Evolutionary conservation across 148 eudicot species (phyloP).

Genomic region (Cornus kousa): DNA sequence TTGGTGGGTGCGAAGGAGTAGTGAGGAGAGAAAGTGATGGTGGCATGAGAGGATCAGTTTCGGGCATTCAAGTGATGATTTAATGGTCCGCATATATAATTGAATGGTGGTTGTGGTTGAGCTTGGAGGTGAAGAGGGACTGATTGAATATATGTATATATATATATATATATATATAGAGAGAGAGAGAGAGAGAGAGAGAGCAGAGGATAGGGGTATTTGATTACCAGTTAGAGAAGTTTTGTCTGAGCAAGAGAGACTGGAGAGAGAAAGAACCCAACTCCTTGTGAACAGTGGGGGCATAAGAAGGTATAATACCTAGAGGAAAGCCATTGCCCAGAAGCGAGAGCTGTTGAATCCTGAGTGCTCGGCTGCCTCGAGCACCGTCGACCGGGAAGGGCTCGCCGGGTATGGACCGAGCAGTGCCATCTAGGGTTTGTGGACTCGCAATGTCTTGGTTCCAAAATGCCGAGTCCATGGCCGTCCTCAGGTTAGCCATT

Average conservation of each 20-base stretch:
- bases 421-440: conserved; percentile 51
- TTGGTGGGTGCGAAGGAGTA: too few species aligned
- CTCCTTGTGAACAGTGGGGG: conserved; percentile 41
- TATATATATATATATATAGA: too few species aligned
- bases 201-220: background rate
- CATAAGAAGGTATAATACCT: conserved; percentile 63
- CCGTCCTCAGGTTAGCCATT: conserved; percentile 79
- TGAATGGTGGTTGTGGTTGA: too few species aligned
- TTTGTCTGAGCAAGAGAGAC: conserved; percentile 46
- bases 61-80: too few species aligned
- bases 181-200: too few species aligned
- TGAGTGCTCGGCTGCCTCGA: conserved; percentile 46
- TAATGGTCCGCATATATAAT: too few species aligned
- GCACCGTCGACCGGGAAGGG: conserved; percentile 62
- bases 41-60: too few species aligned
- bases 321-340: conserved; percentile 70
- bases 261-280: conserved; percentile 69
- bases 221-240: conserved; percentile 33
- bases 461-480: conserved; percentile 77
- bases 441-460: conserved; percentile 63
- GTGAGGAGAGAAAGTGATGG: too few species aligned
- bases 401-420: conserved; percentile 59
- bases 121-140: too few species aligned
- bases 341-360: conserved; percentile 61
- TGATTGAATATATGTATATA: too few species aligned